Evolutionary conservation across 2,329 filamentous ascomycete species (phyloP), one percentile per base, ranked within the genome.

Genomic region (Fusarium foetens): DNA sequence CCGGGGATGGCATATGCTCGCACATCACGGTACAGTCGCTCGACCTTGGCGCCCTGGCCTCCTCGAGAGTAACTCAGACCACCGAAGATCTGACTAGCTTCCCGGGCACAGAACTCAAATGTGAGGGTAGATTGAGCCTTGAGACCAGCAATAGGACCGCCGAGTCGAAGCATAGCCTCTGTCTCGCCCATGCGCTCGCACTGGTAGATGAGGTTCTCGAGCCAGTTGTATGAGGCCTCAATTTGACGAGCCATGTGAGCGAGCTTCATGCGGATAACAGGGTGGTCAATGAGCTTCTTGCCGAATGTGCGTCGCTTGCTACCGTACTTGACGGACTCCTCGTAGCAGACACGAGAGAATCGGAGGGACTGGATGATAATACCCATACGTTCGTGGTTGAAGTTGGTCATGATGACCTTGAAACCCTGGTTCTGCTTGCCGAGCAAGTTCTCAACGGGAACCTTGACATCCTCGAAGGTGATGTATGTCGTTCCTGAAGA

Each of bases 351-450:
- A 75, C 96, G 94, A 46, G 93, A 92, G 89, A 99, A 98, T 79
- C 96, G 94, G 73, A 98, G 83, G 79, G 92, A 97, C 84, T 99
- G 96, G 86, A 98, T 98, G 84, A 98, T 95, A 83, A 99, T 98
- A 71, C 96, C 96, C 77, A 99, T 95, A 71, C 96, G 94, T 86
- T 99, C 96, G 87, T 98, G 96, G 89, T 98, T 98, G 88, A 98
- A 98, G 88, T 98, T 98, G 81, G 94, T 98, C 95, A 98, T 98
- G 87, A 99, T 95, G 80, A 97, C 94, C 85, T 95, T 94, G 90
- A 99, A 99, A 42, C 96, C 96, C 82, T 97, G 92, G 88, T 99
- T 97, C 86, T 97, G 92, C 87, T 98, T 98, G 84, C 96, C 96
- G 68, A 99, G 91, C 77, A 99, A 83, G 86, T 99, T 98, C 88